Conservation (phyloP, 1,139 yeast species). For the Candida sp. region DNA sequence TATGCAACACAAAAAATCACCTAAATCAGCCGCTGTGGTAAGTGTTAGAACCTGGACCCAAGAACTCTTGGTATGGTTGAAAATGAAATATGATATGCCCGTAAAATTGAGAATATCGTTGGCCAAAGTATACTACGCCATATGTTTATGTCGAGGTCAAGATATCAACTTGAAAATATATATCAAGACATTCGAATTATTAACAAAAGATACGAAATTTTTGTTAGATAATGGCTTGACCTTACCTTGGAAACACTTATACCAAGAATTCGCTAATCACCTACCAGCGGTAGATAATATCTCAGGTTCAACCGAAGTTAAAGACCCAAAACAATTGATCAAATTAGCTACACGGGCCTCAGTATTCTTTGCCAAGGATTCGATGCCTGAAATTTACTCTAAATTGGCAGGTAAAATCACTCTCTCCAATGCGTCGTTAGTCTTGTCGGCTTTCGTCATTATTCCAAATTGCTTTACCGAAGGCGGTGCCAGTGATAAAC, state of each 20-base stretch:
- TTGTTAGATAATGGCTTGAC: slow-evolving; percentile 36
- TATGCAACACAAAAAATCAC: slow-evolving; percentile 53
- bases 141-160: slow-evolving; percentile 77
- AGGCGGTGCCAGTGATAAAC: slow-evolving; percentile 19
- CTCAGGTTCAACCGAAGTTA: slow-evolving; percentile 32
- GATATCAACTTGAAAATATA: slow-evolving; percentile 58
- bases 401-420: slow-evolving; percentile 48
- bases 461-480: slow-evolving; percentile 41
- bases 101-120: slow-evolving; percentile 56
- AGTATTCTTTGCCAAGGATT: slow-evolving; percentile 36
- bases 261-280: slow-evolving; percentile 31
- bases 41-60: slow-evolving; percentile 86
- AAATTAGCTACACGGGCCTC: slow-evolving; percentile 48
- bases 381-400: slow-evolving; percentile 34
- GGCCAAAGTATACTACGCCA: slow-evolving; percentile 68
- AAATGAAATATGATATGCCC: slow-evolving; percentile 83
- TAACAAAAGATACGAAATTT: slow-evolving; percentile 49
- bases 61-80: slow-evolving; percentile 76
- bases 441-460: slow-evolving; percentile 55
- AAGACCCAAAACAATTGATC: slow-evolving; percentile 41
- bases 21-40: slow-evolving; percentile 70
- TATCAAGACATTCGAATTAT: slow-evolving; percentile 57
- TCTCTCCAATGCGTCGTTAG: slow-evolving; percentile 54
- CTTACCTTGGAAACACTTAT: slow-evolving; percentile 54
- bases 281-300: slow-evolving; percentile 30